phyloP scores from a whole-genome alignment of 148 eudicot species.

The Amaranthus cruentus region DNA sequence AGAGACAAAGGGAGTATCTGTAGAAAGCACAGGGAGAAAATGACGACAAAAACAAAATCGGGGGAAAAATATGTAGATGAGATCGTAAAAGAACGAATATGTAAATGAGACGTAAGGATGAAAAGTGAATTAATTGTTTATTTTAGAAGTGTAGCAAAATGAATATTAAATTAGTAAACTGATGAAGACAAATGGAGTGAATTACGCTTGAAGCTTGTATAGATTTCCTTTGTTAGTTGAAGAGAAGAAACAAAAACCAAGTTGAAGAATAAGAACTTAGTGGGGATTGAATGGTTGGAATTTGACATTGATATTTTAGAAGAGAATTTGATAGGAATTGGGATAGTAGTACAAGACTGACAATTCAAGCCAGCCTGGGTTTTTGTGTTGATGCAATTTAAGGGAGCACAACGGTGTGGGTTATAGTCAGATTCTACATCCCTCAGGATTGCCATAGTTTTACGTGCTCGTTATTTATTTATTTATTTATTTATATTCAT shows the following conservation, averaged over 20 bases:
- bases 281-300: neutral
- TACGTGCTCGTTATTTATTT: constrained; percentile 9
- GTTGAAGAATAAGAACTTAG: too few relatives aligned
- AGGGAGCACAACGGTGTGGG: constrained; percentile 6
- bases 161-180: too few relatives aligned
- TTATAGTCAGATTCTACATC: neutral
- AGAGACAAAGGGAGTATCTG: too few relatives aligned
- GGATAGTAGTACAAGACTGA: constrained; percentile 1
- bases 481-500: neutral
- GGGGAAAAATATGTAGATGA: too few relatives aligned
- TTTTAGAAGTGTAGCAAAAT: too few relatives aligned
- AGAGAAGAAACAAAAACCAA: constrained; percentile 7
- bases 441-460: constrained; percentile 12
- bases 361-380: constrained; percentile 25
- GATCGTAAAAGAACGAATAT: too few relatives aligned
- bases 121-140: too few relatives aligned
- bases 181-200: too few relatives aligned
- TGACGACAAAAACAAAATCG: too few relatives aligned
- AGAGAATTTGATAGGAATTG: neutral
- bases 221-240: neutral
- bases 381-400: constrained; percentile 22
- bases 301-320: constrained; percentile 14
- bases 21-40: too few relatives aligned
- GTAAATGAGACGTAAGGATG: too few relatives aligned
- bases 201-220: neutral